Evolutionary conservation across 208 protist genomes (phyloP).

Genomic region (Acanthamoeba lenticulata): DNA sequence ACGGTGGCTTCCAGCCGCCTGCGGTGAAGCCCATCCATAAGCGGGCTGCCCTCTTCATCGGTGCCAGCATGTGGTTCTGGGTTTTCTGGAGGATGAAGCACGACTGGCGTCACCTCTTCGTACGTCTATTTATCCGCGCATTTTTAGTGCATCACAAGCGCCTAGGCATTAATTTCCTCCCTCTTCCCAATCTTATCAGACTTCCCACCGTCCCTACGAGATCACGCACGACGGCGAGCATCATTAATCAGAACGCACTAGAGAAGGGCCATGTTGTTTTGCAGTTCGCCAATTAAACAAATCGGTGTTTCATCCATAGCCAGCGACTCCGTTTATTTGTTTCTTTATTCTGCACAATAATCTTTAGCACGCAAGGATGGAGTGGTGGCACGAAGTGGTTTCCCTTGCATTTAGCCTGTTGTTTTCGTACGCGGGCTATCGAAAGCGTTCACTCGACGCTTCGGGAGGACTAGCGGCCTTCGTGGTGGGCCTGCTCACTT

Average conservation of each 20-base stretch:
- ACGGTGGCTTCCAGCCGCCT: conserved; percentile 4
- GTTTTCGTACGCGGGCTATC: conserved; percentile 4
- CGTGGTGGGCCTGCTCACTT: conserved; percentile 69
- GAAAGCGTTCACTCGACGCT: conserved; percentile 15
- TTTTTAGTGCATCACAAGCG: background rate
- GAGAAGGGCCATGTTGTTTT: background rate
- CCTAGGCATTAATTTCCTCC: background rate
- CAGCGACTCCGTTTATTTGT: background rate
- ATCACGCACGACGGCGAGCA: conserved; percentile 9
- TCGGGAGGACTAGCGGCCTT: background rate
- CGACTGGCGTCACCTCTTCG: conserved; percentile 68
- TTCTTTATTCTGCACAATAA: background rate
- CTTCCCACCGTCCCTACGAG: conserved; percentile 38
- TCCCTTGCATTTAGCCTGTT: background rate
- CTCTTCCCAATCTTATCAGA: background rate
- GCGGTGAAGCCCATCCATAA: conserved; percentile 36
- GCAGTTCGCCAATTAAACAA: background rate
- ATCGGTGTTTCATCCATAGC: background rate
- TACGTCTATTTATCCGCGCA: background rate
- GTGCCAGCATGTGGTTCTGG: conserved; percentile 77
- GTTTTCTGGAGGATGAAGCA: conserved; percentile 75
- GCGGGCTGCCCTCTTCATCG: conserved; percentile 63
- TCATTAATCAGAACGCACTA: background rate
- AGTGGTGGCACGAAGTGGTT: background rate
- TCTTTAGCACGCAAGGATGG: background rate